Conservation (phyloP, 2,329 filamentous ascomycete species). For the Sodiomyces alkalinus region DNA sequence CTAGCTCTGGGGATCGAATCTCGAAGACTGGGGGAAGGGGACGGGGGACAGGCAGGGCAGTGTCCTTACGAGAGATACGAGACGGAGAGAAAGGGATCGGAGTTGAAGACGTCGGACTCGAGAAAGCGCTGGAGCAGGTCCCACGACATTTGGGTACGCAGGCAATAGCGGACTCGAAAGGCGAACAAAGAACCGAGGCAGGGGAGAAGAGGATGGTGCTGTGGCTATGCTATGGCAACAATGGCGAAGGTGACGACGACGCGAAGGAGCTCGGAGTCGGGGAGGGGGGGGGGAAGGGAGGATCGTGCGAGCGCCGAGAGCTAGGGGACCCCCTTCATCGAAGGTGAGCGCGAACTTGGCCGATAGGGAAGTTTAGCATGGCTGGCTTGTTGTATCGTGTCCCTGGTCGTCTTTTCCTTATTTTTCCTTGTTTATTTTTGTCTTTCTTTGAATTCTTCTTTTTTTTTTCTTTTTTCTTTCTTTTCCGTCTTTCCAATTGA, state of each 20-base stretch:
- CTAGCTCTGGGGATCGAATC: constrained; percentile 2
- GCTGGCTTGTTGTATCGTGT: too few relatives aligned
- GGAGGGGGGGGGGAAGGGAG: neutral
- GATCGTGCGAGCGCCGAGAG: constrained; percentile 1
- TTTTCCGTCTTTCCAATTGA: too few relatives aligned
- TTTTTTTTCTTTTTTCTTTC: too few relatives aligned
- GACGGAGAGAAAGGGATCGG: constrained; percentile 76
- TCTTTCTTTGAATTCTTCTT: too few relatives aligned
- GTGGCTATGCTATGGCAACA: too few relatives aligned
- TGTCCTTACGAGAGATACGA: constrained; percentile 69
- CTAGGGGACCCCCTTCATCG: constrained; percentile 2
- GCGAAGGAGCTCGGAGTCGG: neutral
- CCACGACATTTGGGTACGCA: constrained; percentile 49
- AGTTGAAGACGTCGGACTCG: constrained; percentile 88
- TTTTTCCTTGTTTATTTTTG: too few relatives aligned
- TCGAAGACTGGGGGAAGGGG: constrained; percentile 1
- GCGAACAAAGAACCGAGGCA: too few relatives aligned
- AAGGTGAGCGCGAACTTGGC: constrained; percentile 1
- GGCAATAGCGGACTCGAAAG: neutral
- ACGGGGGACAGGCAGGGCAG: constrained; percentile 7
- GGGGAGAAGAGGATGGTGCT: too few relatives aligned
- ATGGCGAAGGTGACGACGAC: too few relatives aligned
- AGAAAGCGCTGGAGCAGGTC: constrained; percentile 81
- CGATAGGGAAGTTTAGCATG: constrained; percentile 3
- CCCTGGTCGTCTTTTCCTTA: too few relatives aligned